Base-by-base conservation (phyloP, 2,329 filamentous ascomycete species). In the Diaporthe sp. region DNA sequence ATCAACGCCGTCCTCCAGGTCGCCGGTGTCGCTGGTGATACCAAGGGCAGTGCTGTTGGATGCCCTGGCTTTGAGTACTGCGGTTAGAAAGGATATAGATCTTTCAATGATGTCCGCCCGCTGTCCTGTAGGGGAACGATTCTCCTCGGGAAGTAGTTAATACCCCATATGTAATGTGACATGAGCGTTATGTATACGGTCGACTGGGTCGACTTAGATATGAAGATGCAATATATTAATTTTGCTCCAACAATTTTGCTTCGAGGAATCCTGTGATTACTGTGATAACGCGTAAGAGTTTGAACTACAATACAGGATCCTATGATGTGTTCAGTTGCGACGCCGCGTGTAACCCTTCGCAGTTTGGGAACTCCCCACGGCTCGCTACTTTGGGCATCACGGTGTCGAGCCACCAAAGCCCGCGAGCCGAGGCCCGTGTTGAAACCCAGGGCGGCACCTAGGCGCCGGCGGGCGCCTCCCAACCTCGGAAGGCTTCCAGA, bases 1-100 rank as follows among this genome's bases (percentile, higher is more conserved):
- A 79, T 92, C 61, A 89, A 88, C 75, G 89, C 89, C 27, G 30
- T 73, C 55, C 47, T 73, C 17, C 63, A 69, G 61, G 59, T 73
- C 15, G 51, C 72, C 7, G 72, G 72, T 2, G 55, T 73, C 15
- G 72, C 42, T 47, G 66, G 72, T 10, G 72, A 71, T 22, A 19
- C 4, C 30, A 70, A 70, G 51, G 66, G 63, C 0, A 66, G 63
- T 2, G 63, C 63, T 17, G 63, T 66, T 35, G 63, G 44, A 1
- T 66, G 63, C 44, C 63, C 63, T 27, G 63, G 44, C 0, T 66
- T 51, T 17, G 63, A 66, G 63, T 66, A 66, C 44, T 66, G 63
- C 27, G 63, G 63, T 66, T 66, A 66, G 59, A 47, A 7, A 15
- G 8, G 6, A 30, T 22, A n/a, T n/a, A 17, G 15, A 6, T 19